Evolutionary conservation across 75 land plant genomes (phyloP), one percentile per base, ranked within the genome.

Genomic region (Larix kaempferi): DNA sequence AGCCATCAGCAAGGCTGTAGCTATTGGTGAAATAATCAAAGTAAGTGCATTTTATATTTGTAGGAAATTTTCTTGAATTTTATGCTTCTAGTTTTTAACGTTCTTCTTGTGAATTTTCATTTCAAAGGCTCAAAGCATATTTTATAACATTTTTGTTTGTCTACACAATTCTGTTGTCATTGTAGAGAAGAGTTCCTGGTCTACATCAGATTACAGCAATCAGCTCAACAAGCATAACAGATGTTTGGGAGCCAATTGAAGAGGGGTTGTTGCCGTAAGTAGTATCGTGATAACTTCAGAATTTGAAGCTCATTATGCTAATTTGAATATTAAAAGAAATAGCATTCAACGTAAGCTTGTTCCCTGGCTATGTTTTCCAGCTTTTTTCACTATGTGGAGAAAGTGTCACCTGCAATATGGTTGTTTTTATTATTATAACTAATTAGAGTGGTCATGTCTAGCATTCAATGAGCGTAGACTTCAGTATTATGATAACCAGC

Each of bases 261-360:
- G 99, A 96, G 74, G 99, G 99, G 11, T 98, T 96, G 84, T 78
- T 91, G 23, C 94, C 94, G 96, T 95, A 86, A 85, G 96, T 83
- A 26, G 56, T 56, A 27, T 54, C 63, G 27, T 7, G 67, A 15
- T 35, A 10, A 4, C 2, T 66, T 37, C 8, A 59, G 52, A 49
- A 49, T 27, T 37, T 14, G 10, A 49, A 55, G 41, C 56, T 3
- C 12, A 15, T 27, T 55, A 8, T 69, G 41, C n/a, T 41, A 41
- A 35, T 10, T 33, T 33, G 69, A 65, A 13, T 65, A 16, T 2
- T n/a, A 39, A 69, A 69, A n/a, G 49, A 39, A 69, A 69, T 49
- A 41, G n/a, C 22, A n/a, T 41, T 41, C 39, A 21, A 8, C 11
- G n/a, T 41, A 69, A 69, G 22, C 73, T 21, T 12, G 49, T 16